These are phyloP conservation scores for Moelleriella libera DNA, from an alignment of 2,329 filamentous ascomycete genomes.

Conservation along the genomic window DNA sequence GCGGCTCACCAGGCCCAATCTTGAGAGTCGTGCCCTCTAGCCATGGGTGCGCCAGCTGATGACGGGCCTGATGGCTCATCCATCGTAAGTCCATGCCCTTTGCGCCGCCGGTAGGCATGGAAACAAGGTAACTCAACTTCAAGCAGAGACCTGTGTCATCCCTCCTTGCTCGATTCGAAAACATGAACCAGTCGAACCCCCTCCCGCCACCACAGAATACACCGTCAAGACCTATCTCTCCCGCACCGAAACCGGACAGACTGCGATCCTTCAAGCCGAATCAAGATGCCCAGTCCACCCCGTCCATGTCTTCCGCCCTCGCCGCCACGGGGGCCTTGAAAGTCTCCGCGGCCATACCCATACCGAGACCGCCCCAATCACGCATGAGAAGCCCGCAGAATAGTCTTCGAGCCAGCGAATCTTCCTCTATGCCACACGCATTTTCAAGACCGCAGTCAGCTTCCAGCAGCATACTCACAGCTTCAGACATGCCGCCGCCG, in stretches of 20 bases:
- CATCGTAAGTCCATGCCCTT: constrained; percentile 37
- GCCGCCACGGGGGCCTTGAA: not conserved
- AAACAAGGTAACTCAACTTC: not conserved
- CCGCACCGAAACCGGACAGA: constrained; percentile 27
- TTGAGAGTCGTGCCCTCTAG: constrained; percentile 6
- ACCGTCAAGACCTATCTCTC: constrained; percentile 19
- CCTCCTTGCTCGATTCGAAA: constrained; percentile 68
- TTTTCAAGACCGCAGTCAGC: constrained; percentile 11
- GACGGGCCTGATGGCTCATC: constrained; percentile 64
- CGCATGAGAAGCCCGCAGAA: constrained; percentile 6
- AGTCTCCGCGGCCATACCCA: constrained; percentile 6
- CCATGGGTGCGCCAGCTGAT: constrained; percentile 23
- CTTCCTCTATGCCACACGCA: constrained; percentile 8
- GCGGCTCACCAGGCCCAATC: not conserved
- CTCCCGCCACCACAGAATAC: constrained; percentile 9
- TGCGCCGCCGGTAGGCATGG: not conserved
- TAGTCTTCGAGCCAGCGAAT: constrained; percentile 10
- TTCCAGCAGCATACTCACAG: constrained; percentile 9
- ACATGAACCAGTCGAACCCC: constrained; percentile 30
- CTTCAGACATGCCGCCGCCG: constrained; percentile 31
- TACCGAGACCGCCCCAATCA: constrained; percentile 13
- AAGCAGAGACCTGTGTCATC: constrained; percentile 67
- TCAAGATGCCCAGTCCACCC: constrained; percentile 14
- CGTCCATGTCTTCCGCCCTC: not conserved
- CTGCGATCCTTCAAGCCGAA: constrained; percentile 25